Evolutionary conservation across 495 filamentous ascomycete genomes (phyloP).

Genomic region (Staphylotrichum tortipilum): DNA sequence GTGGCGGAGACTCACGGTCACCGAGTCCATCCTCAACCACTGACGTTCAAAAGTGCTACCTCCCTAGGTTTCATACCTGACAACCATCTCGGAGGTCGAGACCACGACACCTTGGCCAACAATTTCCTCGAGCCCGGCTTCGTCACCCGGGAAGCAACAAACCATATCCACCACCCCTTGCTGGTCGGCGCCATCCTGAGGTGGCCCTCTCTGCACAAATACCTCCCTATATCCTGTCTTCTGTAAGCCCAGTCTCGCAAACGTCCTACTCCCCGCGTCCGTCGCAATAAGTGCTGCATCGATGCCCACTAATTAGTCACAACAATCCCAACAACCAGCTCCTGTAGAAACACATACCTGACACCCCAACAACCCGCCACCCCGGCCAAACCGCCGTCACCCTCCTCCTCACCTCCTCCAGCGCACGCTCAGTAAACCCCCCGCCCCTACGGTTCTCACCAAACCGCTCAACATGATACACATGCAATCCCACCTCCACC

Average conservation of each 20-base stretch:
- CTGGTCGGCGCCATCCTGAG: neutral
- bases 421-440: constrained; percentile 18
- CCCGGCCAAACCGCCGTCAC: neutral
- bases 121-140: neutral
- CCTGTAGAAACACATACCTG: constrained; percentile 13
- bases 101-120: neutral
- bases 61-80: constrained; percentile 3
- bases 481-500: constrained; percentile 25
- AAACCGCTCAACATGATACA: constrained; percentile 30
- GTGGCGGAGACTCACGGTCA: too few relatives aligned
- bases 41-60: neutral
- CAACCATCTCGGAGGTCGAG: constrained; percentile 12
- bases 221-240: constrained; percentile 25
- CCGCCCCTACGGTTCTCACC: neutral
- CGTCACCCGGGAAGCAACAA: constrained; percentile 13
- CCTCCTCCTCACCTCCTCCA: constrained; percentile 15
- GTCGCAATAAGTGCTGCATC: constrained; percentile 25
- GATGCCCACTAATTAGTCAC: neutral
- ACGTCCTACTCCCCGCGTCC: constrained; percentile 17
- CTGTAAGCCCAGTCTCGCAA: constrained; percentile 19
- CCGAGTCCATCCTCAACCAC: neutral
- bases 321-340: too few relatives aligned
- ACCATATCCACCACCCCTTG: constrained; percentile 7
- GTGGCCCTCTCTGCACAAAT: constrained; percentile 2
- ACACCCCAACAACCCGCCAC: constrained; percentile 24